These are phyloP conservation scores for Oryza nivara DNA, from an alignment of 176 grass and related monocot species.

Conservation along the genomic window DNA sequence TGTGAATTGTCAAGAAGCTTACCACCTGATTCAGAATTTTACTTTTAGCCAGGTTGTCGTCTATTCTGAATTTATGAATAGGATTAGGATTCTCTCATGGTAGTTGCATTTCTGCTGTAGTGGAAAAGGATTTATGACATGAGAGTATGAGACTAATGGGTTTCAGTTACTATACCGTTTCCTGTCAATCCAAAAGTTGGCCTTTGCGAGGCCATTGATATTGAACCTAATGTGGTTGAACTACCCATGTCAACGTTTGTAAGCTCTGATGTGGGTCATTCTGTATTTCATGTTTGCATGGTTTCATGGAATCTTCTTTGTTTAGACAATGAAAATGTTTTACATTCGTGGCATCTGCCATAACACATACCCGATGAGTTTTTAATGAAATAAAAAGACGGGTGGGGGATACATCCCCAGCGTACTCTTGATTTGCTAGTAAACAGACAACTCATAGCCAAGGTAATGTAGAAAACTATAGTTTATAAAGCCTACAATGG, in stretches of 20 bases:
- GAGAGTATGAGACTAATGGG: background rate
- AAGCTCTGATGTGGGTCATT: background rate
- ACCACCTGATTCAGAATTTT: background rate
- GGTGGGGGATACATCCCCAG: no score
- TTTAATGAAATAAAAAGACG: no score
- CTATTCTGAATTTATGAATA: constrained; percentile 21
- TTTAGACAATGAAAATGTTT: no score
- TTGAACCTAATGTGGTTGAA: background rate
- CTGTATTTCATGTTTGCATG: background rate
- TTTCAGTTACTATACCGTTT: constrained; percentile 34
- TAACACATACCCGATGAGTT: no score
- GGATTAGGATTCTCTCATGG: constrained; percentile 23
- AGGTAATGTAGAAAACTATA: no score
- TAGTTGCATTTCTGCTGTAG: constrained; percentile 20
- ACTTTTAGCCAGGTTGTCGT: constrained; percentile 23
- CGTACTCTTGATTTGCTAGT: no score
- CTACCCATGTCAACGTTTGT: background rate
- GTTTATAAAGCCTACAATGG: no score
- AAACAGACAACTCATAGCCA: no score
- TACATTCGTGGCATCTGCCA: no score
- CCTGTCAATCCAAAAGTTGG: background rate
- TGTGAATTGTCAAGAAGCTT: background rate
- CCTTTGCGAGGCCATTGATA: background rate
- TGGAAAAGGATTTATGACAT: constrained; percentile 29
- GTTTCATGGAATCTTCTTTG: background rate